These are phyloP conservation scores for Fraxinus ornus DNA, from an alignment of 305 asterid species.

Conservation along the genomic window DNA sequence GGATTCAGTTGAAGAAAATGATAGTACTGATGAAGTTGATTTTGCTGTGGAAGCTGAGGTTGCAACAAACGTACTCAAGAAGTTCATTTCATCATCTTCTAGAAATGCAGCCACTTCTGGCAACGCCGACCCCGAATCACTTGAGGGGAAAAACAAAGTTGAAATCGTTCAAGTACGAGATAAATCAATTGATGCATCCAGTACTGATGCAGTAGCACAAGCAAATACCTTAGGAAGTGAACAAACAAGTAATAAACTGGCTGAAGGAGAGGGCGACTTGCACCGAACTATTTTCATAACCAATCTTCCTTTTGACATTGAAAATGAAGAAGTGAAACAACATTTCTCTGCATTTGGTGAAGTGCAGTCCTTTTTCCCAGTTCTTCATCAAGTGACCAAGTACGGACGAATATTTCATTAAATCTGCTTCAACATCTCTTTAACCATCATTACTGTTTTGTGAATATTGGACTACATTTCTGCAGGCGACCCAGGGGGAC, in stretches of 20 bases:
- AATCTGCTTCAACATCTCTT: background rate
- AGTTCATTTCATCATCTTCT: constrained; percentile 53
- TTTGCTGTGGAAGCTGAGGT: constrained; percentile 71
- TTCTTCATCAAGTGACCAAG: constrained; percentile 91
- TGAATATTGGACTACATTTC: constrained; percentile 20
- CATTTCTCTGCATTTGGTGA: constrained; percentile 83
- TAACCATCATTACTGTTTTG: background rate
- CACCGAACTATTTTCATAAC: constrained; percentile 72
- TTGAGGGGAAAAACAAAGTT: constrained; percentile 37
- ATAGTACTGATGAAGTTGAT: constrained; percentile 41
- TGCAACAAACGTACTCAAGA: constrained; percentile 67
- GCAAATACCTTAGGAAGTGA: constrained; percentile 24
- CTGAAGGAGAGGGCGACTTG: constrained; percentile 64
- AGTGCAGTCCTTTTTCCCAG: constrained; percentile 73
- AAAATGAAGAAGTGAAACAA: constrained; percentile 70
- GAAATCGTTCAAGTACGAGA: constrained; percentile 31
- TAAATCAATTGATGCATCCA: constrained; percentile 32
- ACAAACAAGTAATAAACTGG: constrained; percentile 28
- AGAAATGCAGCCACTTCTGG: constrained; percentile 27
- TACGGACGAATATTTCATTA: constrained; percentile 29
- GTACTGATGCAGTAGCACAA: constrained; percentile 16
- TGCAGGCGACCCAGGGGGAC: constrained; percentile 95
- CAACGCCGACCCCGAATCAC: constrained; percentile 27
- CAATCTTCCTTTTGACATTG: constrained; percentile 80
- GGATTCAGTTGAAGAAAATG: constrained; percentile 41